Percentiles rank a stretch among this genome's conserved stretches.
Conservation (phyloP, 768 basidiomycete species). For the Kwoniella sp. region DNA sequence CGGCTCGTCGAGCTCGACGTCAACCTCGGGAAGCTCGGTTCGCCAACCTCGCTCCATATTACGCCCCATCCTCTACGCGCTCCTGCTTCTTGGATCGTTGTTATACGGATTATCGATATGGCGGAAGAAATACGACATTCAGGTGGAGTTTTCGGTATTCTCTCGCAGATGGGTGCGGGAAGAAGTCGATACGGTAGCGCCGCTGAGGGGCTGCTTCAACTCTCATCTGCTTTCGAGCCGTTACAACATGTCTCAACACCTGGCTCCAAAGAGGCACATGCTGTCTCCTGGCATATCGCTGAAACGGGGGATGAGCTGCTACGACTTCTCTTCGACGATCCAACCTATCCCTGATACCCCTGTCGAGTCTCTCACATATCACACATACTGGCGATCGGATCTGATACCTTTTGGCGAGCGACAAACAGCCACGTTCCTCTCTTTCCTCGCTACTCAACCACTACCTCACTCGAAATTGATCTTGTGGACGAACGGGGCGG, state of each 20-base stretch:
- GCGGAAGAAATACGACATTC: constrained; percentile 64
- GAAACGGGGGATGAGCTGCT: constrained; percentile 83
- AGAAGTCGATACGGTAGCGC: constrained; percentile 69
- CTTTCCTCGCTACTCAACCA: constrained; percentile 91
- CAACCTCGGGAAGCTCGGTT: background rate
- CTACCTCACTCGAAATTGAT: constrained; percentile 66
- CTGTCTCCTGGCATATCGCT: constrained; percentile 80
- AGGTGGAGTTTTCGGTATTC: constrained; percentile 82
- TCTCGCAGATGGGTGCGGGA: constrained; percentile 71
- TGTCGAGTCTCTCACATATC: constrained; percentile 65
- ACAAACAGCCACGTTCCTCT: constrained; percentile 88
- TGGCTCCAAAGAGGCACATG: constrained; percentile 66
- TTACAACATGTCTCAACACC: constrained; percentile 47
- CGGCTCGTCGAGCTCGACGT: constrained; percentile 6
- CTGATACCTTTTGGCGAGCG: constrained; percentile 76
- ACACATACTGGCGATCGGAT: constrained; percentile 94
- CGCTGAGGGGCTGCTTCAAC: constrained; percentile 58
- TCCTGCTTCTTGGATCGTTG: constrained; percentile 20
- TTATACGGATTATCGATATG: constrained; percentile 58
- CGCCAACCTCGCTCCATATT: background rate
- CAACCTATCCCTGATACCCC: constrained; percentile 53
- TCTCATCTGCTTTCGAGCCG: constrained; percentile 40
- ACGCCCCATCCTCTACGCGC: constrained; percentile 1
- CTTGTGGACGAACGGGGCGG: constrained; percentile 86
- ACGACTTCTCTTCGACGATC: constrained; percentile 86